Evolutionary conservation across 2,329 filamentous ascomycete genomes (phyloP), one percentile per base, ranked within the genome.

Genomic region (Endoconidiophora laricicola): DNA sequence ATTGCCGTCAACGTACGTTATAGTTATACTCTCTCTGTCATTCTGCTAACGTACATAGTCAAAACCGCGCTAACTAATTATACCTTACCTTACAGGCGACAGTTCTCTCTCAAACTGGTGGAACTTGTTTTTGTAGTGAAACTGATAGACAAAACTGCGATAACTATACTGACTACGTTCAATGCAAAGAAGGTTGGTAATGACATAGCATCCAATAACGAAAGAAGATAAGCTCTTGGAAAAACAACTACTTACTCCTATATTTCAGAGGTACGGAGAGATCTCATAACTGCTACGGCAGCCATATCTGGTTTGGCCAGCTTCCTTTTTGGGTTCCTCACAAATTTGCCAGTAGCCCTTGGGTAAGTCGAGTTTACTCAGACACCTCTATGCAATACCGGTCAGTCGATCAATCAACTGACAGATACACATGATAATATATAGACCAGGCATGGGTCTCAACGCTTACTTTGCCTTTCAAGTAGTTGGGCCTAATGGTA

Each of bases 201-300:
- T 23, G 36, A 29, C n/a, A 20, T 46, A 41, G 7, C n/a, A 41
- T 5, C 10, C 24, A 41, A 9, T 16, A n/a, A 47, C 26, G 7
- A 16, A 43, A 40, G 33, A 12, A 37, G 20, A 54, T 58, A 23
- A 57, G 42, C 37, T 6, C 20, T 18, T 16, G 5, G 2, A 6
- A 6, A 44, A 16, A n/a, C 23, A 2, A 52, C 12, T 49, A 71
- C 6, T 45, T 12, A 10, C 37, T 48, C 39, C 24, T 18, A 20
- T 41, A 9, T 29, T 18, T 14, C 12, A 51, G 78, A 70, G 42
- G 63, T 93, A 54, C 81, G 84, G 56, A 76, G 81, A 29, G 86
- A 93, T 61, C 67, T 91, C 16, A 79, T 91, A 52, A 93, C 86
- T 1, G 83, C 83, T 3, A 93, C 86, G 0, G 82, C 85, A n/a